Conservation (phyloP, 2,329 filamentous ascomycete genomes). For the Leptographium radiaticola region DNA sequence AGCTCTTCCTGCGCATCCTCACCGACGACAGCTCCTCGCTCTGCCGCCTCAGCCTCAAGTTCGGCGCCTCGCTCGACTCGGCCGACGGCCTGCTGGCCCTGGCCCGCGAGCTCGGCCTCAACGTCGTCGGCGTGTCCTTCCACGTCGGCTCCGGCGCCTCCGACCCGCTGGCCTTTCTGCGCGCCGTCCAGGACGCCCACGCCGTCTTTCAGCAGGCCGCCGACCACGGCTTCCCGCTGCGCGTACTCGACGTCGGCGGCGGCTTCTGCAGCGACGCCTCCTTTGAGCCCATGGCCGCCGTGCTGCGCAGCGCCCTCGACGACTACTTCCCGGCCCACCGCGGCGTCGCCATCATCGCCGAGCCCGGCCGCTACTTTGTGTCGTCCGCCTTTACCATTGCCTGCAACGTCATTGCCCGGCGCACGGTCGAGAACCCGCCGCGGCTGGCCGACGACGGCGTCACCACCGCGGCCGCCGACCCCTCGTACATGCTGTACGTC, state of each 20-base stretch:
- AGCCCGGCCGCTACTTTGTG: conserved; percentile 94
- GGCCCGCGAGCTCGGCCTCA: conserved; percentile 71
- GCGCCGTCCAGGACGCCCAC: conserved; percentile 82
- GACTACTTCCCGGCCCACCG: conserved; percentile 66
- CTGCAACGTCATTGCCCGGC: conserved; percentile 89
- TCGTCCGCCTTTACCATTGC: conserved; percentile 87
- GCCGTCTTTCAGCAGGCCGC: conserved; percentile 76
- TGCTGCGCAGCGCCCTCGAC: conserved; percentile 69
- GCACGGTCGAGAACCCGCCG: conserved; percentile 65
- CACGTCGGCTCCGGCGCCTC: conserved; percentile 94
- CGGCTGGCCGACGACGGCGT: conserved; percentile 20
- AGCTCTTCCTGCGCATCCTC: conserved; percentile 86
- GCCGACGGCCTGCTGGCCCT: conserved; percentile 65
- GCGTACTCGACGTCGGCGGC: conserved; percentile 85
- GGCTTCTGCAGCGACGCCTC: conserved; percentile 74
- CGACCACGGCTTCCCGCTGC: conserved; percentile 63
- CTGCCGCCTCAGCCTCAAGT: conserved; percentile 94
- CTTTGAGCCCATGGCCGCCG: conserved; percentile 80
- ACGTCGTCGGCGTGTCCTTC: conserved; percentile 92
- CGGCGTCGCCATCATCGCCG: conserved; percentile 76
- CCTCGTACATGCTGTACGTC: conserved; percentile 91
- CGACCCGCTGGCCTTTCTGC: conserved; percentile 81
- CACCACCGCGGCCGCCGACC: conserved; percentile 23
- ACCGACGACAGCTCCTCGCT: conserved; percentile 93
- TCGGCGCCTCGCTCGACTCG: conserved; percentile 78